These are phyloP conservation scores for Ilyonectria mors-panacis DNA, from an alignment of 2,329 filamentous ascomycete genomes.

Conservation along the genomic window DNA sequence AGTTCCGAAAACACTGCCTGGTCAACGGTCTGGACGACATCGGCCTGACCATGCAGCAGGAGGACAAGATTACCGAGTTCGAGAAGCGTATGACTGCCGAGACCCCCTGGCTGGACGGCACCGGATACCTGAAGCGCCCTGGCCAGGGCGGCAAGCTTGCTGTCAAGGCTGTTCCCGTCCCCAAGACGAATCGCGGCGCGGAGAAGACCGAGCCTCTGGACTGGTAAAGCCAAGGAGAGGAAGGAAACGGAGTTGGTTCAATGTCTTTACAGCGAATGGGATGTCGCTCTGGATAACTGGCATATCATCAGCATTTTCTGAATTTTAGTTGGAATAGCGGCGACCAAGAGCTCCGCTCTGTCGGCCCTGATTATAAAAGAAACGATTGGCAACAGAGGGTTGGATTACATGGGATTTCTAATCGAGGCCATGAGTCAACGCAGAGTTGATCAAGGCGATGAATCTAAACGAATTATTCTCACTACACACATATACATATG, in stretches of 20 bases:
- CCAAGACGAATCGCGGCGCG: conserved; percentile 91
- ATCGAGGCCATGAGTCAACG: conserved; percentile 32
- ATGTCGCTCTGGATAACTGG: conserved; percentile 36
- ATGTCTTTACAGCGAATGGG: conserved; percentile 45
- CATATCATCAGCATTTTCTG: conserved; percentile 42
- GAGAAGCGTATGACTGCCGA: conserved; percentile 82
- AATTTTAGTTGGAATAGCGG: conserved; percentile 30
- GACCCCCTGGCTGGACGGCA: conserved; percentile 94
- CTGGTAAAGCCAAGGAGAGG: conserved; percentile 72
- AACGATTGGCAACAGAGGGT: conserved; percentile 23
- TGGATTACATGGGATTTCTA: conserved; percentile 32
- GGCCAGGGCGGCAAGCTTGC: conserved; percentile 69
- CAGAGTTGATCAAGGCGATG: conserved; percentile 28
- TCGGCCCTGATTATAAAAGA: conserved; percentile 34
- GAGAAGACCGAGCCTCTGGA: conserved; percentile 88
- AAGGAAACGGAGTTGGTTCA: conserved; percentile 21
- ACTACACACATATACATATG: conserved; percentile 9
- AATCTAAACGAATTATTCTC: conserved; percentile 27
- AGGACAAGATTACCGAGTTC: conserved; percentile 88
- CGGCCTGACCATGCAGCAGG: conserved; percentile 91
- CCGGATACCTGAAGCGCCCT: conserved; percentile 79
- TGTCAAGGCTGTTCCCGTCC: conserved; percentile 77
- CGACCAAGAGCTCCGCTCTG: conserved; percentile 30
- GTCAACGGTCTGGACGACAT: conserved; percentile 97
- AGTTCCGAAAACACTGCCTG: conserved; percentile 95